Base-by-base conservation (phyloP, 2,329 filamentous ascomycete genomes). In the Aspergillus neotritici region DNA sequence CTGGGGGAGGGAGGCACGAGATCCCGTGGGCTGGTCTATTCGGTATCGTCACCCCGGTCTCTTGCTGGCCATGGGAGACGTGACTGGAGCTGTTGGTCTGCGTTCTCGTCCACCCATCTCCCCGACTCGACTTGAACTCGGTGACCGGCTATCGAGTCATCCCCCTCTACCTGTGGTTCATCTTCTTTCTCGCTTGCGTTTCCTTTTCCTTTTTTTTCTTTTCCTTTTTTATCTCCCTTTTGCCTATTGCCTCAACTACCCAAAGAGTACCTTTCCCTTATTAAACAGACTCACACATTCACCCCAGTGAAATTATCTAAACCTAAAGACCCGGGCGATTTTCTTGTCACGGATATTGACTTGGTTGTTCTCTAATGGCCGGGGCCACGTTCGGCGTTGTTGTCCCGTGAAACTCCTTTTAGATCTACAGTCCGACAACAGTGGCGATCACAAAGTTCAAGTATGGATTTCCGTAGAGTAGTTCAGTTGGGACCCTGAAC, bases 261-360 rank as follows among this genome's bases (percentile, higher is more conserved):
- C 50, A 55, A 57, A 55, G 54, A 55, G 54, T 54, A 56, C 52
- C 54, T 56, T 55, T 56, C 47, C 43, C 50, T 51, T 50, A 38
- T 47, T 50, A 25, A 25, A 45, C 46, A 47, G 39, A 47, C 40
- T 48, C 38, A 34, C 37, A 33, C 40, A 25, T 44, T 43, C 36
- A 37, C 47, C 42, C 40, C 41, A 46, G 45, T 51, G 38, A 46
- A 48, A 51, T 48, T 42, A 33, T 38, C 40, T 43, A 41, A 17
- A 36, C 43, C 38, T 42, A 41, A 43, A 43, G 44, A 42, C 45
- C 47, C 47, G 47, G 53, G 53, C 47, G 47, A 37, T 42, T 25
- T 25, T 25, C 21, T 25, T 47, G 41, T 46, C 44, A 43, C 46
- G 52, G 49, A 46, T 44, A 33, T 41, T 51, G 43, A 49, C 48